Evolutionary conservation across 2,329 filamentous ascomycete genomes (phyloP).

Genomic region (Dothistroma septosporum): DNA sequence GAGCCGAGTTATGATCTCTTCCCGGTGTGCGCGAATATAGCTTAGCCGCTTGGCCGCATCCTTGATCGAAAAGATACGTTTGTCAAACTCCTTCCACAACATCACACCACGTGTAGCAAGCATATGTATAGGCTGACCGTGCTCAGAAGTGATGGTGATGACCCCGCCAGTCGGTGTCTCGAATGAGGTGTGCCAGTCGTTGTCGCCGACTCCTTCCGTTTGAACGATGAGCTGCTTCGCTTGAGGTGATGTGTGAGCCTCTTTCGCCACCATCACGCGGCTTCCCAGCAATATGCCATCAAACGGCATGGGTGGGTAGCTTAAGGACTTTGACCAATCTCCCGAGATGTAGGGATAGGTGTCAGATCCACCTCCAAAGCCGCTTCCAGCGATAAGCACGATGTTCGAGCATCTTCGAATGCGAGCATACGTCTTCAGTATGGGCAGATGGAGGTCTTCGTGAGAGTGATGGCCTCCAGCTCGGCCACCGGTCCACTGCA

Average conservation of each 20-base stretch:
- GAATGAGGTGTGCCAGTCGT: conserved; percentile 83
- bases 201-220: conserved; percentile 71
- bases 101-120: conserved; percentile 87
- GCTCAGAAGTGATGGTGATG: conserved; percentile 91
- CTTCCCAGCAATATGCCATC: conserved; percentile 83
- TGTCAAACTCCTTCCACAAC: conserved; percentile 97
- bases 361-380: conserved; percentile 79
- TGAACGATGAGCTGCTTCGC: conserved; percentile 85
- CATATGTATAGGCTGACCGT: conserved; percentile 98
- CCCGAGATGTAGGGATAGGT: conserved; percentile 86
- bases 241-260: conserved; percentile 76
- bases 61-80: conserved; percentile 82
- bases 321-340: conserved; percentile 73
- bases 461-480: conserved; percentile 75
- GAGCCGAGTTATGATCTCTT: conserved; percentile 86
- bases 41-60: conserved; percentile 85
- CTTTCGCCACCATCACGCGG: conserved; percentile 87
- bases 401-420: conserved; percentile 80
- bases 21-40: conserved; percentile 76
- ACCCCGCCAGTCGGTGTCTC: conserved; percentile 83
- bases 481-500: conserved; percentile 93
- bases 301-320: conserved; percentile 84
- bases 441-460: conserved; percentile 85
- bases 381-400: conserved; percentile 78
- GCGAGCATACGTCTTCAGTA: conserved; percentile 80